A percentile compares a stretch with the other conserved stretches of the same genome.
Conservation (phyloP, 225 moss, liverwort and hornwort species). For the Polytrichum formosum region DNA sequence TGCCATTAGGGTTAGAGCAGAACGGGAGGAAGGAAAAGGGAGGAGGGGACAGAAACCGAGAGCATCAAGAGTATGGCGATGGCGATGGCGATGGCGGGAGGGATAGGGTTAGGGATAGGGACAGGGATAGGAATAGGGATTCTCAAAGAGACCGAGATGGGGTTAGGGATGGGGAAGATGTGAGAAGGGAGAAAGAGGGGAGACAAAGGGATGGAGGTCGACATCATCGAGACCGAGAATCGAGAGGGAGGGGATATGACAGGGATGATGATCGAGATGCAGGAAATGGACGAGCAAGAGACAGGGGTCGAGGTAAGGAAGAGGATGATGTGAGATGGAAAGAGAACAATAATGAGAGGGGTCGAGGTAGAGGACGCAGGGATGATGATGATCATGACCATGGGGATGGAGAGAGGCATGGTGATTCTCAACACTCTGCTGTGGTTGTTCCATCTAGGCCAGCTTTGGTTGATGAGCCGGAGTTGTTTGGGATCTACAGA, state of each 20-base stretch:
- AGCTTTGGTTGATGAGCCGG: slow-evolving; percentile 65
- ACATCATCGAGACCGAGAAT: slow-evolving; percentile 34
- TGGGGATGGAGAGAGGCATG: slow-evolving; percentile 31
- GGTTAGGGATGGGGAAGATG: slow-evolving; percentile 38
- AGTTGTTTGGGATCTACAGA: slow-evolving; percentile 75
- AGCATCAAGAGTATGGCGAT: slow-evolving; percentile 11
- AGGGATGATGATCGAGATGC: slow-evolving; percentile 33
- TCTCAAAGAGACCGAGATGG: slow-evolving; percentile 19
- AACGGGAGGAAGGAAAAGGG: slow-evolving; percentile 17
- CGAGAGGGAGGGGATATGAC: slow-evolving; percentile 29
- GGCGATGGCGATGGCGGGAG: slow-evolving; percentile 23
- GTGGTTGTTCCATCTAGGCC: slow-evolving; percentile 12
- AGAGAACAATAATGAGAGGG: slow-evolving; percentile 39
- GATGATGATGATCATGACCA: slow-evolving; percentile 6
- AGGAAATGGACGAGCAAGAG: slow-evolving; percentile 24
- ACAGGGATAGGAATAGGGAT: slow-evolving; percentile 25
- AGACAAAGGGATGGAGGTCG: slow-evolving; percentile 23
- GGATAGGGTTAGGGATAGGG: slow-evolving; percentile 24
- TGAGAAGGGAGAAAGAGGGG: slow-evolving; percentile 20
- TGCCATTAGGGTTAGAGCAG: slow-evolving; percentile 20
- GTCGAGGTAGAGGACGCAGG: slow-evolving; percentile 26
- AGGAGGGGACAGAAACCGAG: slow-evolving; percentile 18
- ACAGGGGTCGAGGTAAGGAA: slow-evolving; percentile 22
- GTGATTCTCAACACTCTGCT: slow-evolving; percentile 2
- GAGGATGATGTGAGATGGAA: slow-evolving; percentile 21